Conservation (phyloP, 2,329 filamentous ascomycete genomes). For the Ophiostoma pallidulum region DNA sequence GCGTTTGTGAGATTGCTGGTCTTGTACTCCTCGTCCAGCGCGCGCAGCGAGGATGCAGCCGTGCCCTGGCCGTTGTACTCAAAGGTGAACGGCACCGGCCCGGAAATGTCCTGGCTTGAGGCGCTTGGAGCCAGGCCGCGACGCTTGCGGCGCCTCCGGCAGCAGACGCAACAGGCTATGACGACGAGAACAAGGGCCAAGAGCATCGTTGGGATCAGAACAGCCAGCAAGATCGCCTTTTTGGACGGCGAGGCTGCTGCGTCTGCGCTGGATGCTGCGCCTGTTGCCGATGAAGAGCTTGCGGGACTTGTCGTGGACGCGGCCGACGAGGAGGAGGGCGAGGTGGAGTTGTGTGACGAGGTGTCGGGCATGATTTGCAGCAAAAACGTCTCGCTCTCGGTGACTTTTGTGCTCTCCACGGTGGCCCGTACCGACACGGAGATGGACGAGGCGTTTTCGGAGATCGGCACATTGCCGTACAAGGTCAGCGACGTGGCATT, state of each 20-base stretch:
- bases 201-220: constrained; percentile 34
- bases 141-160: constrained; percentile 20
- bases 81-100: constrained; percentile 24
- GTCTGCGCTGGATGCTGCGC: neutral
- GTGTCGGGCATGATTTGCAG: constrained; percentile 26
- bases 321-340: constrained; percentile 3
- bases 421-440: constrained; percentile 23
- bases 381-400: constrained; percentile 30
- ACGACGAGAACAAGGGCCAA: constrained; percentile 27
- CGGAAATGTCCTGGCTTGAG: constrained; percentile 23
- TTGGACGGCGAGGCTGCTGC: neutral
- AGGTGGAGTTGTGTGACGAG: constrained; percentile 18
- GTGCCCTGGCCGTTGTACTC: constrained; percentile 19
- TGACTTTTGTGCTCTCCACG: constrained; percentile 25
- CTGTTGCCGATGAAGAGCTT: neutral
- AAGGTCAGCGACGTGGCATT: constrained; percentile 24
- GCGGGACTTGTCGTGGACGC: constrained; percentile 1
- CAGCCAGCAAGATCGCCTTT: constrained; percentile 31
- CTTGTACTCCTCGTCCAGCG: constrained; percentile 15
- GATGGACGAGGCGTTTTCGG: constrained; percentile 20
- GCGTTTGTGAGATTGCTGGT: constrained; percentile 4
- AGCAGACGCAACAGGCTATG: constrained; percentile 20
- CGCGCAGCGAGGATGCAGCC: constrained; percentile 14
- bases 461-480: constrained; percentile 32
- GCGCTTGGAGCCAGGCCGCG: constrained; percentile 10